Conservation (phyloP, 1,284 basidiomycete species). For the Leucocoprinus gongylophorus region DNA sequence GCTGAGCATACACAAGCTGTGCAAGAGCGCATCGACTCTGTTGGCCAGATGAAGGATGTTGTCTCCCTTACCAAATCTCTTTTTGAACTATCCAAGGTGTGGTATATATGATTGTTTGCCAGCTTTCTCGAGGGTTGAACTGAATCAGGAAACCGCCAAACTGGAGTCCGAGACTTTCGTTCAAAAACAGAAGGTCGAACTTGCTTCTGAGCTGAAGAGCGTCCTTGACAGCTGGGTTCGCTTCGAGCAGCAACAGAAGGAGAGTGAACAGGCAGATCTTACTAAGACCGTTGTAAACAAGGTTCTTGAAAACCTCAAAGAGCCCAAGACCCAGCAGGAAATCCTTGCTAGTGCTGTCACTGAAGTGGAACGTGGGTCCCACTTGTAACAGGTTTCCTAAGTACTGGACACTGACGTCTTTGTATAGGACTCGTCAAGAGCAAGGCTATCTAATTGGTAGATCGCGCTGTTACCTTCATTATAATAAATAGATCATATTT, state of each 20-base stretch:
- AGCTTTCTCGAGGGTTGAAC: neutral
- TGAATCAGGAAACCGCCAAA: conserved; percentile 77
- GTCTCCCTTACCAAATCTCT: conserved; percentile 85
- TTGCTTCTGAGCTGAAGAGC: conserved; percentile 87
- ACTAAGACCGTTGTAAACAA: conserved; percentile 84
- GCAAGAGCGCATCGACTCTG: conserved; percentile 86
- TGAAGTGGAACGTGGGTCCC: conserved; percentile 86
- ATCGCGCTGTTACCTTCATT: conserved; percentile 10
- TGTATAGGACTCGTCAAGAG: conserved; percentile 40
- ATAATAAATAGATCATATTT: conserved; percentile 17
- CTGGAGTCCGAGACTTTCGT: conserved; percentile 90
- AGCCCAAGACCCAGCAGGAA: conserved; percentile 92
- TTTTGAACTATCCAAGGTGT: conserved; percentile 87
- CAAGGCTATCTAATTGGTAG: conserved; percentile 38
- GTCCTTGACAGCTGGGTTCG: conserved; percentile 99
- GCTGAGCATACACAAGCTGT: conserved; percentile 91
- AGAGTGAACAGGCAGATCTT: conserved; percentile 91
- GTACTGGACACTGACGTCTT: neutral
- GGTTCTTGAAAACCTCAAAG: conserved; percentile 76
- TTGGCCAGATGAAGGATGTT: conserved; percentile 92
- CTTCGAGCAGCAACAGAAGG: conserved; percentile 94
- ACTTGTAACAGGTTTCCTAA: neutral
- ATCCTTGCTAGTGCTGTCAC: conserved; percentile 79
- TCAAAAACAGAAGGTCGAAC: conserved; percentile 81
- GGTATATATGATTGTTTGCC: conserved; percentile 14